A percentile compares a stretch with the other conserved stretches of the same genome.
Conservation (phyloP, 2,329 filamentous ascomycete species). For the Aspergillus texensis region DNA sequence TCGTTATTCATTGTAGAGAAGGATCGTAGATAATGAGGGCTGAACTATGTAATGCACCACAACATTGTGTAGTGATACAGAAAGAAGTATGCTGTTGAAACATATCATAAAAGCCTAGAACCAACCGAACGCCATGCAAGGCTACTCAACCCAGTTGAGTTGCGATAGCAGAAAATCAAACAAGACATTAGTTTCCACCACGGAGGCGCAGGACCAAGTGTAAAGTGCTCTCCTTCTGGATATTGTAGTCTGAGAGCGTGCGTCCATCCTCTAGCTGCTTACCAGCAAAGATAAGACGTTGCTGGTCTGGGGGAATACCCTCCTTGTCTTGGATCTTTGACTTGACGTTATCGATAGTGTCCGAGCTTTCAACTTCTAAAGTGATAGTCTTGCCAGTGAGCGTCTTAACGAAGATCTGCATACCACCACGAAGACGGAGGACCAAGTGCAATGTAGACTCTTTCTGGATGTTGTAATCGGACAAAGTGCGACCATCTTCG, state of each 20-base stretch:
- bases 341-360: conserved; percentile 73
- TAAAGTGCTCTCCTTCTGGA: conserved; percentile 65
- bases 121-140: conserved; percentile 43
- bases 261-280: conserved; percentile 63
- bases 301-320: conserved; percentile 71
- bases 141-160: conserved; percentile 33
- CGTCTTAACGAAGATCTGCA: conserved; percentile 85
- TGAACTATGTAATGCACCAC: conserved; percentile 23
- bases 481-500: conserved; percentile 86
- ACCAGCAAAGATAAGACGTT: conserved; percentile 70
- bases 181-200: conserved; percentile 44
- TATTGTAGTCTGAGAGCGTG: conserved; percentile 57
- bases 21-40: conserved; percentile 17
- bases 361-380: conserved; percentile 67
- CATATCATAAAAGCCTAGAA: conserved; percentile 26
- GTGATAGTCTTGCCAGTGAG: conserved; percentile 75
- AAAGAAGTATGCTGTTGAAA: conserved; percentile 27
- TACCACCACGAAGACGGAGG: conserved; percentile 78
- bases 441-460: conserved; percentile 81
- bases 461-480: conserved; percentile 97
- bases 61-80: conserved; percentile 18
- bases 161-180: conserved; percentile 20
- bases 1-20: conserved; percentile 6
- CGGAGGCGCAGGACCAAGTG: conserved; percentile 58
- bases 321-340: conserved; percentile 81